Evolutionary conservation across 106 monocot genomes (phyloP).

Genomic region (Amphibolis antarctica): DNA sequence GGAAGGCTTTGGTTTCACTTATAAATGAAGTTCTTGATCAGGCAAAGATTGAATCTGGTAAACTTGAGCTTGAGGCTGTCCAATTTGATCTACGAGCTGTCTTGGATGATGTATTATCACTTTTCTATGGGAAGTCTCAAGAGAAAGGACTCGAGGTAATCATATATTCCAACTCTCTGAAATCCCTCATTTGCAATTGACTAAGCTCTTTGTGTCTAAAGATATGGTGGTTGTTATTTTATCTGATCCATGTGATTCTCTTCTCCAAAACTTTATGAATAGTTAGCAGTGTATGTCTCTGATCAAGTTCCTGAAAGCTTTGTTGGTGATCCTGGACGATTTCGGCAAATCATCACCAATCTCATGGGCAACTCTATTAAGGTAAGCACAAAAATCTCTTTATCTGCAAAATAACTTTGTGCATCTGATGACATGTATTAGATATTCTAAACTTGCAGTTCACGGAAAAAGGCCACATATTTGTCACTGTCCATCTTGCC

Average conservation of each 20-base stretch:
- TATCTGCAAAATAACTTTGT: not conserved
- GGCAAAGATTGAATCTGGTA: constrained; percentile 96
- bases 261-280: not conserved
- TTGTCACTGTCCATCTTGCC: constrained; percentile 72
- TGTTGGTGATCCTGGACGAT: constrained; percentile 76
- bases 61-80: constrained; percentile 94
- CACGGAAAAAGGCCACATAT: constrained; percentile 93
- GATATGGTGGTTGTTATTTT: not conserved
- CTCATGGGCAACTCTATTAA: constrained; percentile 97
- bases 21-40: constrained; percentile 99
- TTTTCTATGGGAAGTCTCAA: constrained; percentile 84
- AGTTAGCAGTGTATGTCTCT: constrained; percentile 91
- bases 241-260: not conserved
- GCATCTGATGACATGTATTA: not conserved
- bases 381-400: constrained; percentile 25
- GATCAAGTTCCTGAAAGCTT: constrained; percentile 75
- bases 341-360: constrained; percentile 95
- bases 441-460: constrained; percentile 36
- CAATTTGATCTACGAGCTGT: constrained; percentile 71
- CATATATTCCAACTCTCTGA: not conserved
- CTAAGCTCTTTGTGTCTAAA: not conserved
- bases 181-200: not conserved
- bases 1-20: constrained; percentile 89
- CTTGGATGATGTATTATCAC: constrained; percentile 87
- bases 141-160: constrained; percentile 98